Base-by-base conservation (phyloP, 164 flowering plant species). In the Chimonanthus salicifolius region DNA sequence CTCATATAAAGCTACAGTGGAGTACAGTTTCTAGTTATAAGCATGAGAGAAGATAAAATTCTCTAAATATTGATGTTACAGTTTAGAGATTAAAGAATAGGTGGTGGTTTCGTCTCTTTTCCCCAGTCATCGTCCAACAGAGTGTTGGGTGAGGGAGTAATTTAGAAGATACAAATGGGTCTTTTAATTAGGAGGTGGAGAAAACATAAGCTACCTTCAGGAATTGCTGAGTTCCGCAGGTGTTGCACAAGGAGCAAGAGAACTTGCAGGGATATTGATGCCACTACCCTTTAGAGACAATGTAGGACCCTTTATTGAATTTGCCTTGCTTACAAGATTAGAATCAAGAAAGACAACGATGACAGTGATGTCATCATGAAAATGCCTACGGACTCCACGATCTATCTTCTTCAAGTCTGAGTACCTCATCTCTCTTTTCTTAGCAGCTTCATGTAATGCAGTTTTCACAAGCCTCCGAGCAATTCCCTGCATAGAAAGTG, bases 391-490 rank as follows among this genome's bases (percentile, higher is more conserved):
- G 5, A 91, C 91, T 0, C 94, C 94, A 2, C 94, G 86, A 71
- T 88, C 92, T 2, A 91, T 91, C 82, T 88, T 91, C 85, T 87
- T 88, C 71, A 90, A 69, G 77, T 88, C 92, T 2, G 92, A 85
- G 73, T 87, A 90, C 73, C 89, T 80, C 94, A 91, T 87, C 74
- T 91, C 97, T 77, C 94, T 84, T 81, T 91, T 91, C 84, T 87
- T 91, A 4, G 97, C 94, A n/a, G 97, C 97, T 80, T 85, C 91
- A 77, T 90, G 92, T 47, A 91, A 68, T 54, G 97, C 97, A 67
- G 84, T 78, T 82, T 90, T 91, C 74, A 91, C 94, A 69, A 91
- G 82, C 81, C 91, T 83, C 72, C 78, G 84, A 67, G 91, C 97
- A 77, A 83, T 86, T 82, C 97, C 97, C 97, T 91, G 92, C 78